A percentile compares a stretch with the other conserved stretches of the same genome.
Conservation (phyloP, 805 yeast genomes). For the Middelhovenomyces tepae region DNA sequence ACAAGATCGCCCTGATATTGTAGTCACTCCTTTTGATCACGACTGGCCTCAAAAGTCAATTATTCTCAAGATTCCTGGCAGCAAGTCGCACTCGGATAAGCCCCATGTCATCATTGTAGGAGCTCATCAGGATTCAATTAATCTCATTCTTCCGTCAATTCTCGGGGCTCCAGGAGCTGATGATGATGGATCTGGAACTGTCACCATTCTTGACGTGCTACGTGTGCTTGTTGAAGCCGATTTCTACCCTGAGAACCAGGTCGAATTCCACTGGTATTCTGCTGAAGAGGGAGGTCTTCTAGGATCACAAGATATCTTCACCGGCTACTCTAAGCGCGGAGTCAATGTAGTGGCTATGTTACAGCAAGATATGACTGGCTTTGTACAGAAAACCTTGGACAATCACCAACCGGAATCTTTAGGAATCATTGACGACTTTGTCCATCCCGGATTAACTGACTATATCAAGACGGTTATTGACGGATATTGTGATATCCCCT, state of each 20-base stretch:
- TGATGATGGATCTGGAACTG: conserved; percentile 86
- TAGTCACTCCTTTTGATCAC: conserved; percentile 49
- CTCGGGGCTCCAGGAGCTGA: conserved; percentile 90
- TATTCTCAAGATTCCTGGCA: conserved; percentile 55
- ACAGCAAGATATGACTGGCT: conserved; percentile 95
- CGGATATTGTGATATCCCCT: conserved; percentile 58
- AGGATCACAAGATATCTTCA: conserved; percentile 76
- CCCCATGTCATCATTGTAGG: conserved; percentile 62
- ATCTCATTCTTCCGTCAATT: conserved; percentile 58
- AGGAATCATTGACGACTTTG: conserved; percentile 74
- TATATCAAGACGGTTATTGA: conserved; percentile 56
- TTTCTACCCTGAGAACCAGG: conserved; percentile 54
- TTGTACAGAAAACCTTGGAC: conserved; percentile 42
- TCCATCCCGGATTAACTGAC: conserved; percentile 43
- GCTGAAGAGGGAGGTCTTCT: conserved; percentile 91
- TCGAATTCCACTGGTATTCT: conserved; percentile 90
- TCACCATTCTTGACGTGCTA: conserved; percentile 67
- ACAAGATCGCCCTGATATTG: conserved; percentile 29
- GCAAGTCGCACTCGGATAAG: conserved; percentile 20
- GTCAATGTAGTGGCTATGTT: conserved; percentile 68
- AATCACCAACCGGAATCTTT: conserved; percentile 51
- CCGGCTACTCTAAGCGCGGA: conserved; percentile 38
- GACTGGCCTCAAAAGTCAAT: conserved; percentile 74
- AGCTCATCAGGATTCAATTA: conserved; percentile 82
- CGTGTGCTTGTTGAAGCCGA: conserved; percentile 44